Conservation (phyloP, 495 filamentous ascomycete genomes). For the Hypoxylon fragiforme region DNA sequence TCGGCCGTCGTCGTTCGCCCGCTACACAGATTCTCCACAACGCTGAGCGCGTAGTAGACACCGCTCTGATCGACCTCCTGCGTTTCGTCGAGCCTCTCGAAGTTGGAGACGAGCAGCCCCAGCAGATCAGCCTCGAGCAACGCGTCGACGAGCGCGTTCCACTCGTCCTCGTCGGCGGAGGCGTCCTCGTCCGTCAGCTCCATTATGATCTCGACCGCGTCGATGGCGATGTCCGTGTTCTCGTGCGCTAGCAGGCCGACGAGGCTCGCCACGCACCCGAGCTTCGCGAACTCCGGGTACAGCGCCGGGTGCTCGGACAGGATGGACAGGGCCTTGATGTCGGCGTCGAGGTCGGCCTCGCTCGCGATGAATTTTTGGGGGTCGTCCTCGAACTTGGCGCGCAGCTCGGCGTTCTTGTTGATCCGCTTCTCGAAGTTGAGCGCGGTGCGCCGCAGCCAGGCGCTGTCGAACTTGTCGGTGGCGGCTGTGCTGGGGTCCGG, state of each 20-base stretch:
- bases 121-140: constrained; percentile 83
- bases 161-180: constrained; percentile 78
- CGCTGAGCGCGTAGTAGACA: constrained; percentile 81
- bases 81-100: constrained; percentile 77
- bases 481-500: constrained; percentile 59
- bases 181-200: constrained; percentile 97
- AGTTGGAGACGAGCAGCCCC: constrained; percentile 79
- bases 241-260: constrained; percentile 87
- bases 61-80: constrained; percentile 79
- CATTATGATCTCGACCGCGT: constrained; percentile 83
- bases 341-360: constrained; percentile 90
- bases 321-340: constrained; percentile 86
- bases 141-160: constrained; percentile 77
- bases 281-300: constrained; percentile 77
- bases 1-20: constrained; percentile 64
- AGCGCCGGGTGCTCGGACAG: constrained; percentile 84
- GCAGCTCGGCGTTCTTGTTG: constrained; percentile 86
- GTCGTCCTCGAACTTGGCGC: constrained; percentile 82
- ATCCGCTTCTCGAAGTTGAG: constrained; percentile 91
- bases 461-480: constrained; percentile 76
- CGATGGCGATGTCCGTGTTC: constrained; percentile 96
- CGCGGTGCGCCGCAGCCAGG: constrained; percentile 82
- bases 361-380: constrained; percentile 74
- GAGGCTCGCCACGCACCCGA: constrained; percentile 76
- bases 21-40: constrained; percentile 83